Evolutionary conservation across 2,329 filamentous ascomycete species (phyloP).

Genomic region (Phaeosphaeriaceae sp.): DNA sequence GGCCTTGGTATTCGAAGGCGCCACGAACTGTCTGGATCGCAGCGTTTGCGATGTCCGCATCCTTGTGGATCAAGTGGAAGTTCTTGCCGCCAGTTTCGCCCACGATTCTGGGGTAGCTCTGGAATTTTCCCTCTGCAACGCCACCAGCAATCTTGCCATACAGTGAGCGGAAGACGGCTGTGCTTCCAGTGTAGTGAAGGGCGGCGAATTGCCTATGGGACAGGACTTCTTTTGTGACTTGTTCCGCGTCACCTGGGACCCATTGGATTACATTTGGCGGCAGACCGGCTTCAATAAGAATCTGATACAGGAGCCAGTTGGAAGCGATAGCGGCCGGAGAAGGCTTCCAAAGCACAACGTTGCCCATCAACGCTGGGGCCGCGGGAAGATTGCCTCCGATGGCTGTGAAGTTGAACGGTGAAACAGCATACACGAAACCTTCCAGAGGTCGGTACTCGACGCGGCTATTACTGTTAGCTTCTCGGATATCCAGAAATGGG

Average conservation of each 20-base stretch:
- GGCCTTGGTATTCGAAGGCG: slow-evolving; percentile 89
- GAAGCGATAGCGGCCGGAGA: slow-evolving; percentile 87
- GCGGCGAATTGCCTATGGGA: slow-evolving; percentile 82
- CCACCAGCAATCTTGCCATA: slow-evolving; percentile 86
- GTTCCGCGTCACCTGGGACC: slow-evolving; percentile 84
- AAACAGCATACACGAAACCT: slow-evolving; percentile 93
- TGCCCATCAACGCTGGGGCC: slow-evolving; percentile 86
- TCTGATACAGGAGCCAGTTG: slow-evolving; percentile 89
- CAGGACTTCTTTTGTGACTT: slow-evolving; percentile 80
- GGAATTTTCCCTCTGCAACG: slow-evolving; percentile 81
- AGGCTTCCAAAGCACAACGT: slow-evolving; percentile 98
- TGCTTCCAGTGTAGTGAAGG: slow-evolving; percentile 95
- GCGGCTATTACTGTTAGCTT: slow-evolving; percentile 56
- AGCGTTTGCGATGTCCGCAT: slow-evolving; percentile 79
- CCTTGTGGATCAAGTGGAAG: slow-evolving; percentile 82
- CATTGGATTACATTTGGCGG: slow-evolving; percentile 93
- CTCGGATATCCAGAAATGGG: not conserved
- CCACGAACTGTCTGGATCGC: slow-evolving; percentile 83
- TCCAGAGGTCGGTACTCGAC: slow-evolving; percentile 89
- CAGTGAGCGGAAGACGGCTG: slow-evolving; percentile 85
- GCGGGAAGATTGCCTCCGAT: slow-evolving; percentile 87
- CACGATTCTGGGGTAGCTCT: slow-evolving; percentile 85
- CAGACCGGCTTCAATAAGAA: slow-evolving; percentile 88
- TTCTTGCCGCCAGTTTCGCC: slow-evolving; percentile 95
- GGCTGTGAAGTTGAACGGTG: slow-evolving; percentile 96